A percentile compares a stretch with the other conserved stretches of the same genome.
Evolutionary conservation across 352 stramenopile species (phyloP).

Genomic region (Plasmopara halstedii): DNA sequence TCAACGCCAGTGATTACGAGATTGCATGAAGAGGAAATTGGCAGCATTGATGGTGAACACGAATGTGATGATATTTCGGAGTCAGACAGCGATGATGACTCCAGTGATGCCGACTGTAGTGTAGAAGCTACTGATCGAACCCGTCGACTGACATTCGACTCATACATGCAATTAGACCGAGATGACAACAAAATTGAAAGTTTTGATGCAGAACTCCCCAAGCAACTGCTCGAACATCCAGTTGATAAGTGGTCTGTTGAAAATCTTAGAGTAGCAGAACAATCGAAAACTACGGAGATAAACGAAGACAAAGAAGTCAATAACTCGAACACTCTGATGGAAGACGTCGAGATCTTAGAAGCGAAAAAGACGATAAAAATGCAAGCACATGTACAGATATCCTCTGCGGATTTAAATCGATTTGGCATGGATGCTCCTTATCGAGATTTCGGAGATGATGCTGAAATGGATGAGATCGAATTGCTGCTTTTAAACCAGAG

Average conservation of each 20-base stretch:
- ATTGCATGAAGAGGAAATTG: not conserved
- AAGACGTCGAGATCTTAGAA: constrained; percentile 17
- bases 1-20: not conserved
- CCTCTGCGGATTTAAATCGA: no score
- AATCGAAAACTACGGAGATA: constrained; percentile 4
- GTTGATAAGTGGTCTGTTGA: constrained; percentile 12
- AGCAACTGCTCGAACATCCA: no score
- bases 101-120: not conserved
- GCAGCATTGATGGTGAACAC: not conserved
- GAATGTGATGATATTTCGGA: not conserved
- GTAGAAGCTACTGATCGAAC: not conserved
- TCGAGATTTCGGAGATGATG: constrained; percentile 18
- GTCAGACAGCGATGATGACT: not conserved
- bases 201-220: not conserved
- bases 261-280: constrained; percentile 8
- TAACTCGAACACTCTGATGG: no score
- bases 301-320: not conserved
- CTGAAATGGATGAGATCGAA: constrained; percentile 27
- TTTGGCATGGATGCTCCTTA: not conserved
- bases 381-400: constrained; percentile 1
- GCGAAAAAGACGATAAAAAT: constrained; percentile 10
- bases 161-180: not conserved
- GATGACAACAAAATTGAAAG: constrained; percentile 3
- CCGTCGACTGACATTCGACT: constrained; percentile 10
- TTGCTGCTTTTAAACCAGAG: constrained; percentile 17